Conservation (phyloP, 306 rosid species). For the Senna siamea region DNA sequence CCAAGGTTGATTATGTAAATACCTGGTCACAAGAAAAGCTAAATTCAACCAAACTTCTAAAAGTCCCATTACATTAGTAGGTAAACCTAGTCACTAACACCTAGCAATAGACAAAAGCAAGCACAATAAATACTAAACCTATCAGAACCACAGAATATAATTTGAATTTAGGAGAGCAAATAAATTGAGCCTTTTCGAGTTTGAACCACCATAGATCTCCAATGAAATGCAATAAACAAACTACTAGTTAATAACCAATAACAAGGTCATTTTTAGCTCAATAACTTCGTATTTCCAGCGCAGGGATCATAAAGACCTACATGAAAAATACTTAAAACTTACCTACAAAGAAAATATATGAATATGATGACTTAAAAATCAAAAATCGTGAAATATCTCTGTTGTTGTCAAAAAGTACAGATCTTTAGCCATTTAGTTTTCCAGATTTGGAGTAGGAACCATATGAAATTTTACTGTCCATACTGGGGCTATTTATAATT, state of each 20-base stretch:
- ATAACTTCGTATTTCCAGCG: background rate
- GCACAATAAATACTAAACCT: background rate
- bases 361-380: background rate
- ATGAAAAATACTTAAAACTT: background rate
- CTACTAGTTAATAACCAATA: background rate
- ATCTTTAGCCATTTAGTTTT: background rate
- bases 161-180: background rate
- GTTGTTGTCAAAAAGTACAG: background rate
- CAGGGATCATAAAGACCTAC: background rate
- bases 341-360: background rate
- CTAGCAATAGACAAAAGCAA: background rate
- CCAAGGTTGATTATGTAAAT: conserved; percentile 68
- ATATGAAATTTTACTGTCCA: background rate
- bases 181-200: background rate
- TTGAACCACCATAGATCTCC: background rate
- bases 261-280: background rate
- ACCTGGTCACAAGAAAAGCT: conserved; percentile 37
- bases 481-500: background rate
- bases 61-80: too few species aligned
- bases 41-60: background rate
- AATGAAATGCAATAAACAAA: too few species aligned
- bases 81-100: too few species aligned
- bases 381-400: background rate
- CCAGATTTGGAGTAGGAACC: background rate
- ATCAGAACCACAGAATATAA: background rate